These are phyloP conservation scores for Exophiala calicioides DNA, from an alignment of 2,329 filamentous ascomycete genomes.

Conservation along the genomic window DNA sequence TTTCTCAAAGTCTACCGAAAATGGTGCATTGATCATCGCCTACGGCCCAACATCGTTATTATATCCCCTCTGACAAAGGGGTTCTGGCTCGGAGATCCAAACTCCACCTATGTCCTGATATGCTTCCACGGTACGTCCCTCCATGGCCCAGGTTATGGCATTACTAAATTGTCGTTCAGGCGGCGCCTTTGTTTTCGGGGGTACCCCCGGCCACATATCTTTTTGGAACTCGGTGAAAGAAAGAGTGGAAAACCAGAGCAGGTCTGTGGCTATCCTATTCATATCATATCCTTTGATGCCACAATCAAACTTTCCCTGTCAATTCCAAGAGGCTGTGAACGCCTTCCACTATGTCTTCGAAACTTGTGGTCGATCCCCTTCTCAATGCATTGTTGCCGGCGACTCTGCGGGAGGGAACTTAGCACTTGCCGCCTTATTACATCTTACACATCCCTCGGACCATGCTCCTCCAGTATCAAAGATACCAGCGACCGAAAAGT, in stretches of 20 bases:
- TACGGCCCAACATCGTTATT: slow-evolving; percentile 13
- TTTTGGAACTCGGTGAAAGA: slow-evolving; percentile 20
- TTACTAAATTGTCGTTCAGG: slow-evolving; percentile 6
- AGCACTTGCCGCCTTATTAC: slow-evolving; percentile 25
- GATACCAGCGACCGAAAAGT: slow-evolving; percentile 24
- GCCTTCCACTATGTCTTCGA: slow-evolving; percentile 42
- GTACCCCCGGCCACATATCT: slow-evolving; percentile 17
- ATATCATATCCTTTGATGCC: slow-evolving; percentile 60
- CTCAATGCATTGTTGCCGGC: slow-evolving; percentile 42
- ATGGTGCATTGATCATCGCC: slow-evolving; percentile 14
- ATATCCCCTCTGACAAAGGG: slow-evolving; percentile 16
- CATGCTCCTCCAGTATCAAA: slow-evolving; percentile 37
- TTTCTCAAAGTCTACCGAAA: slow-evolving; percentile 19
- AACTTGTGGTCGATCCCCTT: slow-evolving; percentile 34
- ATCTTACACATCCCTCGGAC: slow-evolving; percentile 52
- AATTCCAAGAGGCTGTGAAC: slow-evolving; percentile 44
- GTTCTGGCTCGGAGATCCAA: slow-evolving; percentile 22
- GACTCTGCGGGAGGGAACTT: slow-evolving; percentile 48
- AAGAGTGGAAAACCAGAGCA: slow-evolving; percentile 34
- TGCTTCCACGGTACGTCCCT: slow-evolving; percentile 21
- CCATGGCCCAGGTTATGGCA: background rate
- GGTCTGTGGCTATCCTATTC: slow-evolving; percentile 53
- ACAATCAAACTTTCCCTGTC: slow-evolving; percentile 43
- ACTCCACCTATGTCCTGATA: slow-evolving; percentile 17
- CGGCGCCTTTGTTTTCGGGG: slow-evolving; percentile 23